Percentiles rank a stretch among this genome's conserved stretches.
Evolutionary conservation across 192 early-diverging fungal species (phyloP).

Genomic region (Funneliformis mosseae): DNA sequence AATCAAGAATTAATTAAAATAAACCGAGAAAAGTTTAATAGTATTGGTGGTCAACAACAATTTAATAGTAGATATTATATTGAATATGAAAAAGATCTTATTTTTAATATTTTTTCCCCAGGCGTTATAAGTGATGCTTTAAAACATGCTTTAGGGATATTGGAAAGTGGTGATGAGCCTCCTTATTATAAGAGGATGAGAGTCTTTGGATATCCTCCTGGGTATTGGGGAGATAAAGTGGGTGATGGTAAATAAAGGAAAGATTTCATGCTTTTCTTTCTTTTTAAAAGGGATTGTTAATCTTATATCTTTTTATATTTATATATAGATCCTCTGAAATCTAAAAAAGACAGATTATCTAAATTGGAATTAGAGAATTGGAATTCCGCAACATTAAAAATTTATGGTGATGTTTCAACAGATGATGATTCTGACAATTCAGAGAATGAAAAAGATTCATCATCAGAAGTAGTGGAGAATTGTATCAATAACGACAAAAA

Average conservation of each 20-base stretch:
- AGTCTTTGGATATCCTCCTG: constrained; percentile 19
- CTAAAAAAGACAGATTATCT: constrained; percentile 1
- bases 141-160: constrained; percentile 24
- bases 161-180: background rate
- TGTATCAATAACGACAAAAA: background rate
- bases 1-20: background rate
- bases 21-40: constrained; percentile 12
- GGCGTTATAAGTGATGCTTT: constrained; percentile 13
- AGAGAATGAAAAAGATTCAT: background rate
- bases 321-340: constrained; percentile 11
- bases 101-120: background rate
- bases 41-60: background rate
- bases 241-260: constrained; percentile 10
- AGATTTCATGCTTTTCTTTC: background rate
- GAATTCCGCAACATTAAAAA: background rate
- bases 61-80: constrained; percentile 13
- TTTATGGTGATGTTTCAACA: background rate
- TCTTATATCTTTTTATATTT: background rate
- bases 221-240: constrained; percentile 10
- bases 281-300: background rate
- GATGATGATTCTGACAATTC: background rate
- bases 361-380: background rate
- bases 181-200: constrained; percentile 18
- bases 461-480: background rate
- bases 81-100: constrained; percentile 1